Percentiles rank a stretch among this genome's conserved stretches.
Evolutionary conservation across 306 rosid genomes (phyloP).

Genomic region (Lathyrus oleraceus): DNA sequence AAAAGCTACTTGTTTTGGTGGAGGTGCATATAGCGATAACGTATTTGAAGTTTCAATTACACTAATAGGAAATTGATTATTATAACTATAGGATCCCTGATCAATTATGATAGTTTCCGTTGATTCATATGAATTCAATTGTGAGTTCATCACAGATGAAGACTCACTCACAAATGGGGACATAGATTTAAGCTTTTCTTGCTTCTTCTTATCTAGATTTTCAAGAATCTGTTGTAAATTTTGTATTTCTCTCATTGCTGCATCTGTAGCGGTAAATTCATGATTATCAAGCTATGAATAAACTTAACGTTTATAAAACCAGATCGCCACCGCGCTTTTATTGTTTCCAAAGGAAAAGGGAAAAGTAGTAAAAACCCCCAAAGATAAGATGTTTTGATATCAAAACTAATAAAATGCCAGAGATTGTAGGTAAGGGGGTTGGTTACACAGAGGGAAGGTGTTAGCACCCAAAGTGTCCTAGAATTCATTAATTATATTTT

Average conservation of each 20-base stretch:
- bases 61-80: neutral
- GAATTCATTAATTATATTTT: too few species aligned
- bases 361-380: too few species aligned
- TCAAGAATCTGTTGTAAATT: conserved; percentile 43
- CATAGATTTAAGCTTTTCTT: conserved; percentile 42
- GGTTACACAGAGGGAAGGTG: too few species aligned
- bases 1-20: conserved; percentile 24
- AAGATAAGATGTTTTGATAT: too few species aligned
- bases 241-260: conserved; percentile 61
- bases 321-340: too few species aligned
- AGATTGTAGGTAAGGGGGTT: too few species aligned
- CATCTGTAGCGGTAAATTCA: too few species aligned
- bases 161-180: conserved; percentile 1
- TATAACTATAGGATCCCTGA: conserved; percentile 22
- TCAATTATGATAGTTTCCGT: conserved; percentile 44
- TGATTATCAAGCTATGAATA: too few species aligned
- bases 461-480: too few species aligned
- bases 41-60: neutral
- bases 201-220: conserved; percentile 53
- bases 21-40: neutral
- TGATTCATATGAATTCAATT: conserved; percentile 27
- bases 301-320: too few species aligned
- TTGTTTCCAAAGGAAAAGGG: too few species aligned
- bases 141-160: conserved; percentile 14
- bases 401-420: too few species aligned